phyloP scores from a whole-genome alignment of 2,329 filamentous ascomycete species.

The Colletotrichum phormii region DNA sequence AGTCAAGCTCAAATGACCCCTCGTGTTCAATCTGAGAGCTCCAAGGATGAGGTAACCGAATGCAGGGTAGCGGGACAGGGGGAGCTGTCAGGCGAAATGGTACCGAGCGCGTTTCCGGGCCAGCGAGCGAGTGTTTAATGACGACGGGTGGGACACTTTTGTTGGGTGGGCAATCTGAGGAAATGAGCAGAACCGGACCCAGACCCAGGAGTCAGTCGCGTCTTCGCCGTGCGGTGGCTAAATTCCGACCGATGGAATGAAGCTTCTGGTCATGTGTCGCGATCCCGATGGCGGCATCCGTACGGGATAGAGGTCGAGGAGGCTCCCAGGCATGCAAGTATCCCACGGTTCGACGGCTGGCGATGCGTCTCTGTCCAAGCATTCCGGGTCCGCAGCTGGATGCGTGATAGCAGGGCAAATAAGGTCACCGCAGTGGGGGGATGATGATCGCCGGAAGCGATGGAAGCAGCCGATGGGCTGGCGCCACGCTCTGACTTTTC shows the following conservation, averaged over 20 bases:
- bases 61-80: slow-evolving; percentile 32
- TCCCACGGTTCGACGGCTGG: neutral
- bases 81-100: slow-evolving; percentile 34
- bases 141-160: slow-evolving; percentile 21
- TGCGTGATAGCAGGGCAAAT: slow-evolving; percentile 8
- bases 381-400: neutral
- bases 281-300: neutral
- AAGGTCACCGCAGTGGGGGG: slow-evolving; percentile 28
- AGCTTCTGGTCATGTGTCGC: neutral
- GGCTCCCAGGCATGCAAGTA: neutral
- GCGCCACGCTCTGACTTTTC: slow-evolving; percentile 11
- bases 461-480: slow-evolving; percentile 15
- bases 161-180: neutral
- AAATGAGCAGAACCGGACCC: slow-evolving; percentile 22
- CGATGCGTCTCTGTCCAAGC: slow-evolving; percentile 5
- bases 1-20: slow-evolving; percentile 15
- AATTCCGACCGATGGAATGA: neutral
- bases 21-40: slow-evolving; percentile 35
- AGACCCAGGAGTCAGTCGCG: slow-evolving; percentile 1
- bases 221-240: neutral
- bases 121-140: slow-evolving; percentile 32
- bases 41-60: slow-evolving; percentile 30
- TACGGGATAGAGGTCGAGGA: neutral
- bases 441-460: slow-evolving; percentile 33
- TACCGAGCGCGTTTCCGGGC: slow-evolving; percentile 34